Conservation (phyloP, 176 grass and related monocot genomes). For the Juncus inflexus region DNA sequence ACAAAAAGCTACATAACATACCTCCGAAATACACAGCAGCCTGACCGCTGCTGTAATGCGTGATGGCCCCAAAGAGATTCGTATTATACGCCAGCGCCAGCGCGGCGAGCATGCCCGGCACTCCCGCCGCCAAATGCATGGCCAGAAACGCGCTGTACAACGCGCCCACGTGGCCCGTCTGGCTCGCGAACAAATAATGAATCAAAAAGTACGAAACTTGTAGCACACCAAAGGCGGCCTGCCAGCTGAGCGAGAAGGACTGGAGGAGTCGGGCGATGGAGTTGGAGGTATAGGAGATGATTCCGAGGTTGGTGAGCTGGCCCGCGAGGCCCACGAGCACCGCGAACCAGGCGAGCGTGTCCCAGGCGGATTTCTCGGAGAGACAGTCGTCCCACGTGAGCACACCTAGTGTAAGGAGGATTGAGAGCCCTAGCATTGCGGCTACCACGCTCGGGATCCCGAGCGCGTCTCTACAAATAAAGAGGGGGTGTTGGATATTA, state of each 20-base stretch:
- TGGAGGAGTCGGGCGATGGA: conserved; percentile 75
- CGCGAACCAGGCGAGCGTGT: conserved; percentile 97
- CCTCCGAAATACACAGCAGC: conserved; percentile 94
- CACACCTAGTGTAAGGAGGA: conserved; percentile 83
- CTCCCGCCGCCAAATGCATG: conserved; percentile 95
- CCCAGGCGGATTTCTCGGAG: conserved; percentile 95
- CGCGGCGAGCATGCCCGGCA: conserved; percentile 65
- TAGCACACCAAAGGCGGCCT: conserved; percentile 81
- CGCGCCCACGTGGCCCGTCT: conserved; percentile 90
- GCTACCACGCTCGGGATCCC: conserved; percentile 78
- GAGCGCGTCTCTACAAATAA: conserved; percentile 54
- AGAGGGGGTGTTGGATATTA: too few relatives aligned
- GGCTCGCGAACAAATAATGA: conserved; percentile 95
- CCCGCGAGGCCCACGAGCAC: conserved; percentile 95
- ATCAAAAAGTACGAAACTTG: conserved; percentile 93
- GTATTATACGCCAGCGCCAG: conserved; percentile 83
- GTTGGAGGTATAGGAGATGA: conserved; percentile 88
- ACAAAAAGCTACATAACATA: conserved; percentile 21
- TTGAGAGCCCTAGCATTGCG: conserved; percentile 86
- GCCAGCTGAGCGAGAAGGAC: conserved; percentile 91
- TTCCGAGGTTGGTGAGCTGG: conserved; percentile 69
- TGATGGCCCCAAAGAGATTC: conserved; percentile 90
- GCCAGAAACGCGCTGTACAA: conserved; percentile 85
- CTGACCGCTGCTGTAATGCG: conserved; percentile 96
- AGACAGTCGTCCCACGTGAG: conserved; percentile 92